Base-by-base conservation (phyloP, 2,329 filamentous ascomycete species). In the Malbranchea cinnamomea region DNA sequence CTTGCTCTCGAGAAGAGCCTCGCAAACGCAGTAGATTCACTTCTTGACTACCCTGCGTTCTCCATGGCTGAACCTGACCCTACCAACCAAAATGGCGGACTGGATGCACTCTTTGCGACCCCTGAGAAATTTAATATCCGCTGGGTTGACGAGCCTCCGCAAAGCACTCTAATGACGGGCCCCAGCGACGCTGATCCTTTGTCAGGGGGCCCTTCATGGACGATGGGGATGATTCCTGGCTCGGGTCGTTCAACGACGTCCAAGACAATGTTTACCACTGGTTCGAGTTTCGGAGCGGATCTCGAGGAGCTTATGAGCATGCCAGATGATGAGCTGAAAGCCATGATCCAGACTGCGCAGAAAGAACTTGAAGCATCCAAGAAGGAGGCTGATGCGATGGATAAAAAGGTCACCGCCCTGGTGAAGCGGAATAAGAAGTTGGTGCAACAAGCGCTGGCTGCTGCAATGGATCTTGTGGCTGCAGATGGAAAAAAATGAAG, bases 311-410 rank as follows among this genome's bases (percentile, higher is more conserved):
- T 62, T 6, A 50, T 56, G 15, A 55, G 47, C 4, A 53, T 62
- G 48, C 53, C 57, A 10, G 47, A 52, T 20, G 52, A 56, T 19
- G 53, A 57, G 21, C 41, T 62, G 14, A 48, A 50, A 23, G 41
- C 47, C 9, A 54, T 59, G 29, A 49, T 58, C 8, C 40, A 49
- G 24, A 51, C 50, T 26, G 56, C 56, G 4, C 55, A 60, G 16
- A 68, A 74, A 31, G 78, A 87, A 51, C 74, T 84, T 56, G 77
- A 84, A 40, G 61, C 62, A 6, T 68, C 85, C 41, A 73, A 75
- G 50, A 65, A 66, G 41, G 75, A 87, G 36, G 74, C 84, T 43
- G 64, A 62, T 32, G 34, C 46, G 4, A 45, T 58, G 20, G 59
- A 62, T 37, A 62, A 62, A 42, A 56, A 59, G 36, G 45, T 58